phyloP scores from a whole-genome alignment of 2,329 filamentous ascomycete genomes.

The Colletotrichum sp. region DNA sequence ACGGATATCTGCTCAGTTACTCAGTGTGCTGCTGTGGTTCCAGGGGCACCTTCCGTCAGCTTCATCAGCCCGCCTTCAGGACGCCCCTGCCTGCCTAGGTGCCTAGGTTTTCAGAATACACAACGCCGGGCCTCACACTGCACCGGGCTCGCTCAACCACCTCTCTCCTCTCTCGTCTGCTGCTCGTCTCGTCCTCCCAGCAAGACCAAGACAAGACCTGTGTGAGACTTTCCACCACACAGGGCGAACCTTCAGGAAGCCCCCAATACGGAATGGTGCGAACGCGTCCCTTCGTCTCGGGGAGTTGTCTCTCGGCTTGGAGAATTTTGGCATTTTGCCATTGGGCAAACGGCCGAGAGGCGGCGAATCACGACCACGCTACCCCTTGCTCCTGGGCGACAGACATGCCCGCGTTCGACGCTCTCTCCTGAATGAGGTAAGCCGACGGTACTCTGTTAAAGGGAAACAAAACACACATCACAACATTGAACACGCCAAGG shows the following conservation, averaged over 20 bases:
- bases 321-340: constrained; percentile 16
- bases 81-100: neutral
- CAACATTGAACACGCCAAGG: constrained; percentile 9
- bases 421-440: constrained; percentile 5
- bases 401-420: constrained; percentile 6
- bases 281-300: constrained; percentile 14
- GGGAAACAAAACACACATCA: constrained; percentile 11
- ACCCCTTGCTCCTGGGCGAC: constrained; percentile 15
- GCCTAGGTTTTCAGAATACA: neutral
- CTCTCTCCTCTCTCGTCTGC: neutral
- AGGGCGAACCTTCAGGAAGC: neutral
- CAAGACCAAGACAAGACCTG: neutral
- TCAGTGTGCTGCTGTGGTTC: neutral
- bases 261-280: neutral
- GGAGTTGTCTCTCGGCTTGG: constrained; percentile 12
- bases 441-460: neutral
- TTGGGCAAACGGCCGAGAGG: neutral
- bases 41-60: neutral
- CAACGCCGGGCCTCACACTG: neutral
- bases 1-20: neutral
- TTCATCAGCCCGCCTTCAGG: neutral
- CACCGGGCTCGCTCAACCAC: neutral
- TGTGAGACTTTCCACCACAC: neutral
- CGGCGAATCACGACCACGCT: constrained; percentile 14
- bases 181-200: neutral